Conservation (phyloP, 2,329 filamentous ascomycete genomes). For the Verticillium zaregamsianum region DNA sequence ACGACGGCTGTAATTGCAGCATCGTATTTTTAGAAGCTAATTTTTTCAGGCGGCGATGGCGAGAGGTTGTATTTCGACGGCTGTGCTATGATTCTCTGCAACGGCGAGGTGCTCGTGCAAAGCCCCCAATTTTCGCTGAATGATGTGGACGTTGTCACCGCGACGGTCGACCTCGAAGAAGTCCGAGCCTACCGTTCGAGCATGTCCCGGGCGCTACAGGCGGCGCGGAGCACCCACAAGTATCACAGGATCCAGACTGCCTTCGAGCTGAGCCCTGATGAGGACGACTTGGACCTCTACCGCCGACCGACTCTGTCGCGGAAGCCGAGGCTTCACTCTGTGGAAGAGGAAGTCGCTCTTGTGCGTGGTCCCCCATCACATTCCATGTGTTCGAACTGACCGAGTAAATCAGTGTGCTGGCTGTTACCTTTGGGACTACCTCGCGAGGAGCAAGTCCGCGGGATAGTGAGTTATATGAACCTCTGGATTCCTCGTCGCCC, state of each 20-base stretch:
- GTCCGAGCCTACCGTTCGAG: slow-evolving; percentile 58
- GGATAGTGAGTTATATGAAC: slow-evolving; percentile 29
- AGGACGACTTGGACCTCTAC: slow-evolving; percentile 35
- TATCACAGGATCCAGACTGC: slow-evolving; percentile 40
- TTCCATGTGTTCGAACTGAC: neutral
- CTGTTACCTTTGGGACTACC: slow-evolving; percentile 64
- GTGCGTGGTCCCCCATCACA: neutral
- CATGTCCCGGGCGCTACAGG: slow-evolving; percentile 54
- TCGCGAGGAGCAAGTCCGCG: slow-evolving; percentile 41
- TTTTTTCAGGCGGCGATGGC: slow-evolving; percentile 48
- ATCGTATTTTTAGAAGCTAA: slow-evolving; percentile 30
- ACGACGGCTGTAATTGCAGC: neutral
- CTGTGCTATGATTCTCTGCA: slow-evolving; percentile 57
- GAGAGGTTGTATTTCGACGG: slow-evolving; percentile 50
- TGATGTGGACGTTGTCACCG: slow-evolving; percentile 62
- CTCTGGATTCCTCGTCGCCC: neutral
- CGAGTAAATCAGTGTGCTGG: slow-evolving; percentile 41
- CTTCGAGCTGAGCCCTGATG: slow-evolving; percentile 27
- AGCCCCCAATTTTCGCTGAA: slow-evolving; percentile 56
- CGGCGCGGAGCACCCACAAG: slow-evolving; percentile 37
- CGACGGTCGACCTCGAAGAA: slow-evolving; percentile 67
- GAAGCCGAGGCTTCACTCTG: slow-evolving; percentile 49
- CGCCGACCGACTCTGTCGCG: slow-evolving; percentile 35
- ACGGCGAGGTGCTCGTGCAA: slow-evolving; percentile 53
- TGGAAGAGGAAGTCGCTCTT: slow-evolving; percentile 64